Conservation (phyloP, 2,329 filamentous ascomycete genomes). For the Ceratocystis eucalypticola region DNA sequence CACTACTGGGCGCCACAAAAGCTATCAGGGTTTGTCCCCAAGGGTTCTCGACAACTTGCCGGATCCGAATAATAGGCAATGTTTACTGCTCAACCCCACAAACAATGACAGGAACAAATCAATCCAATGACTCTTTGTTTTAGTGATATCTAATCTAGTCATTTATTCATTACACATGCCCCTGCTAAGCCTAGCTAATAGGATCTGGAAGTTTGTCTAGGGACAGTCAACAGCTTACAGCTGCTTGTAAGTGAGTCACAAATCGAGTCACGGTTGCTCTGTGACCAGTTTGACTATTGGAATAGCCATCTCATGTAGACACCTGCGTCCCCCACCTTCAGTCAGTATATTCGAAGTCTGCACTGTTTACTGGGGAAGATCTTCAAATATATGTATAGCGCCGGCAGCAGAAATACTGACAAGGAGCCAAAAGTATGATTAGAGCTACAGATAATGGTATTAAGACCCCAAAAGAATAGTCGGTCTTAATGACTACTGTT, state of each 20-base stretch:
- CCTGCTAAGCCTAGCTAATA: not conserved
- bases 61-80: too few species aligned
- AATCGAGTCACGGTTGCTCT: not conserved
- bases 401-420: too few species aligned
- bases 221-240: not conserved
- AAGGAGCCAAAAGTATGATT: too few species aligned
- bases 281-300: too few species aligned
- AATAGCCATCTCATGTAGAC: too few species aligned
- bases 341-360: too few species aligned
- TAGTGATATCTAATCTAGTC: not conserved
- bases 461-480: too few species aligned
- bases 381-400: too few species aligned
- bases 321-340: too few species aligned
- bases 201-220: not conserved
- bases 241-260: not conserved
- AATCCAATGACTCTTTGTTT: not conserved
- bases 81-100: not conserved
- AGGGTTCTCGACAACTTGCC: not conserved
- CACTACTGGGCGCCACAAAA: not conserved
- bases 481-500: too few species aligned
- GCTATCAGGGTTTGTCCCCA: not conserved
- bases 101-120: not conserved
- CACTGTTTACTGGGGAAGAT: too few species aligned
- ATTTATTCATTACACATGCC: not conserved
- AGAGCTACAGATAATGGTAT: too few species aligned